Conservation (phyloP, 768 basidiomycete genomes). For the Phanerodontia chrysosporium region DNA sequence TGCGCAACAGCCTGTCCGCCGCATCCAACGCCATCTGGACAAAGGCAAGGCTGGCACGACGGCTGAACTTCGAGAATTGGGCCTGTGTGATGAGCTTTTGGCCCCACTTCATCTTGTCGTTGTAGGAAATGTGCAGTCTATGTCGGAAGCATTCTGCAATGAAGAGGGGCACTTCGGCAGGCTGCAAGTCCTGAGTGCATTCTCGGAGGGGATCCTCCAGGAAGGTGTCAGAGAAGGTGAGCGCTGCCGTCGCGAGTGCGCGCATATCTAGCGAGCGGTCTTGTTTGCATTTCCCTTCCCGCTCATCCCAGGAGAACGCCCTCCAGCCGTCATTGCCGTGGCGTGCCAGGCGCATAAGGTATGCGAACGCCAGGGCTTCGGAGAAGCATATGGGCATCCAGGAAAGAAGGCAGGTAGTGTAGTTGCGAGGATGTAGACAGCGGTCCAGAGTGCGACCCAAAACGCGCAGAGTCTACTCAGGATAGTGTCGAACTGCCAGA, state of each 20-base stretch:
- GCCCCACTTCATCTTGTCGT: background rate
- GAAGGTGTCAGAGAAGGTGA: background rate
- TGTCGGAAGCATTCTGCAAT: background rate
- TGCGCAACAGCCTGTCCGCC: background rate
- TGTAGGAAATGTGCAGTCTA: background rate
- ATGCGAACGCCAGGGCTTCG: background rate
- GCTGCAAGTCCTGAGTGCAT: background rate
- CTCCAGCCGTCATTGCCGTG: background rate
- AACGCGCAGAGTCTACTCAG: background rate
- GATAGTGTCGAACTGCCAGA: background rate
- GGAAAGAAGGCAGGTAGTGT: background rate
- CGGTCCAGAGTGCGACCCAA: background rate
- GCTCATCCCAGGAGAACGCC: background rate
- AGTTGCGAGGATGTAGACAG: background rate
- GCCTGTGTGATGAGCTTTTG: background rate
- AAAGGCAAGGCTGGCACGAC: background rate
- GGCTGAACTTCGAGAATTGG: background rate
- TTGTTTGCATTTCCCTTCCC: background rate
- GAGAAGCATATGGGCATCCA: background rate
- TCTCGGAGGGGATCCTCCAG: background rate
- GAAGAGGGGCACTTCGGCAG: background rate
- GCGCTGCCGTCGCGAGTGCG: background rate
- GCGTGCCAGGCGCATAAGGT: background rate
- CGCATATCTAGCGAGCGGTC: background rate
- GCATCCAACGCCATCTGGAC: background rate